Evolutionary conservation across 768 basidiomycete species (phyloP), one percentile per base, ranked within the genome.

Genomic region (Lactarius quietus): DNA sequence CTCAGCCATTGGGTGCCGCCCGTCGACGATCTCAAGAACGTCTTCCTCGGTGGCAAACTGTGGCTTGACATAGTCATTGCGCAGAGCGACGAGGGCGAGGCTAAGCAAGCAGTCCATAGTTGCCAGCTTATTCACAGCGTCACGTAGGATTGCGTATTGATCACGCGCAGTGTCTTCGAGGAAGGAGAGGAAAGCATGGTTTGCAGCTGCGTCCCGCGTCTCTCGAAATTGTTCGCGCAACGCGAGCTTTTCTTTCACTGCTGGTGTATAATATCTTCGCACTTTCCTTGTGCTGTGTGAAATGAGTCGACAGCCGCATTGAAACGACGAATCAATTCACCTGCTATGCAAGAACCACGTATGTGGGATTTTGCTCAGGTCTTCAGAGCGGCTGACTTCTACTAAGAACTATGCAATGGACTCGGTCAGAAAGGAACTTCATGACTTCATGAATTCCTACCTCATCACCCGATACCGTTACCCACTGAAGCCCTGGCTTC

Each of bases 1-100:
- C 74, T 97, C 95, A 18, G 95, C 85, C 85, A 98, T 93, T 0
- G 96, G 96, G 78, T 99, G 96, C 14, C 94, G 83, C 0, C 93
- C 95, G n/a, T 88, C 85, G 14, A 82, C 76, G 35, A 98, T 90
- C 65, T 92, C 87, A 15, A 98, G 78, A 29, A 74, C 74, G 56
- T 87, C 84, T 28, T 86, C 84, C 38, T 87, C 83, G 8, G 87
- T 82, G 0, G 83, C 84, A 71, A 97, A 90, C 66, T 80, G 76
- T 1, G 96, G 95, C 54, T 88, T 86, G 38, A 86, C 85, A 69
- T 94, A 98, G 55, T 87, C 87, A 15, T 84, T 82, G 64, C 86
- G 85, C 41, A 89, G 78, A 1, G 93, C 91, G 5, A 95, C 87
- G 53, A 83, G 83, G 0, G 95, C 90, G 17, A 98, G 80, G 71